These are phyloP conservation scores for Emmonsiellopsis sp. DNA, from an alignment of 2,329 filamentous ascomycete species.

Conservation along the genomic window DNA sequence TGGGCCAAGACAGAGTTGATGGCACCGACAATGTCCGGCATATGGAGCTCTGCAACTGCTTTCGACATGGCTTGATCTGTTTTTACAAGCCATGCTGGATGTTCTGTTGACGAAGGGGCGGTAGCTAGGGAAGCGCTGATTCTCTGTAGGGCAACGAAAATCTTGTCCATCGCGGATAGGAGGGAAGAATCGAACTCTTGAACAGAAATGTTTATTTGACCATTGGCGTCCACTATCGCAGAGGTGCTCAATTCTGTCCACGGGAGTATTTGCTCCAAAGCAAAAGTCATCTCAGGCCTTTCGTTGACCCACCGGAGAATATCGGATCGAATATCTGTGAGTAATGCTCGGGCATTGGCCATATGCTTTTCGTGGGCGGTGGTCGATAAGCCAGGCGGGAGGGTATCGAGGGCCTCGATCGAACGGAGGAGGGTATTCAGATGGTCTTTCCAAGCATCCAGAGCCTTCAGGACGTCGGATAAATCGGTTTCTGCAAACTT, in stretches of 20 bases:
- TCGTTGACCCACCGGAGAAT: constrained; percentile 36
- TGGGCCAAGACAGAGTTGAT: constrained; percentile 37
- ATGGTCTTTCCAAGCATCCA: constrained; percentile 43
- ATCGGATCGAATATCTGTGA: constrained; percentile 25
- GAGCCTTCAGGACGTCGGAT: constrained; percentile 31
- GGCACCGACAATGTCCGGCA: constrained; percentile 43
- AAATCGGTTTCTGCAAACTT: constrained; percentile 51
- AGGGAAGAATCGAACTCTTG: constrained; percentile 48
- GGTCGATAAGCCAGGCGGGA: constrained; percentile 44
- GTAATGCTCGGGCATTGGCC: constrained; percentile 18
- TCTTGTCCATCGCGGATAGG: constrained; percentile 59
- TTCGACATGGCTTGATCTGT: constrained; percentile 44
- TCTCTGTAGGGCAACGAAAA: constrained; percentile 71
- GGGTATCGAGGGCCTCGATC: constrained; percentile 33
- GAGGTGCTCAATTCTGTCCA: constrained; percentile 46
- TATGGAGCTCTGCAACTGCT: constrained; percentile 51
- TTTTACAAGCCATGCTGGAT: constrained; percentile 53
- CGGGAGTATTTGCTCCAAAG: constrained; percentile 54
- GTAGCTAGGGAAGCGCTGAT: constrained; percentile 48
- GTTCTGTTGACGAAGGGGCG: constrained; percentile 51
- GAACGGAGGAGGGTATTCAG: constrained; percentile 38
- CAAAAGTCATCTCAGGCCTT: constrained; percentile 53
- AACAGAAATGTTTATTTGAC: constrained; percentile 15
- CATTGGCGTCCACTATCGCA: constrained; percentile 9
- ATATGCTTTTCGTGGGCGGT: constrained; percentile 19